phyloP scores from a whole-genome alignment of 257 asterid species.

The Solanum ahanhuiri region DNA sequence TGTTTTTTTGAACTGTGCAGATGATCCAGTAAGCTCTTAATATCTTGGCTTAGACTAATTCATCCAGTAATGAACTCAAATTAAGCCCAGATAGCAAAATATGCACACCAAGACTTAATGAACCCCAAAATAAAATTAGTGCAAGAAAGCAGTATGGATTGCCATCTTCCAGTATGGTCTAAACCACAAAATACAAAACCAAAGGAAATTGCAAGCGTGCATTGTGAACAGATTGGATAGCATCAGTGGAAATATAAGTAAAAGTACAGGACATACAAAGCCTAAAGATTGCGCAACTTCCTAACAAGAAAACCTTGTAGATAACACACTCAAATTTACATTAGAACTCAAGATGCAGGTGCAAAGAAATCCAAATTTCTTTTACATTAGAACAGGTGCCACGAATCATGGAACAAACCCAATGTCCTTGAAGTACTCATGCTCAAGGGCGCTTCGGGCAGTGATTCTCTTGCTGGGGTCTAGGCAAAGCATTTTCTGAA shows the following conservation, averaged over 20 bases:
- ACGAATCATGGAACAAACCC: constrained; percentile 44
- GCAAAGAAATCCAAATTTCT: constrained; percentile 36
- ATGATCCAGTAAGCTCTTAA: not conserved
- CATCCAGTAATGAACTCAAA: not conserved
- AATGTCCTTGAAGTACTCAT: constrained; percentile 71
- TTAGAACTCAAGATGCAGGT: constrained; percentile 18
- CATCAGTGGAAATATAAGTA: constrained; percentile 15
- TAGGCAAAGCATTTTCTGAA: constrained; percentile 49
- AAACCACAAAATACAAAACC: not conserved
- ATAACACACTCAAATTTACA: constrained; percentile 49
- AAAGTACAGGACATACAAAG: not conserved
- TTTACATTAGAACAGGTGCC: constrained; percentile 35
- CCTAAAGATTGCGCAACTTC: constrained; percentile 18
- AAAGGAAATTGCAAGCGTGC: constrained; percentile 10
- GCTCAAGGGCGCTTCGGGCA: constrained; percentile 84
- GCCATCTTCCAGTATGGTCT: constrained; percentile 18
- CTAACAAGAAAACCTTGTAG: constrained; percentile 19
- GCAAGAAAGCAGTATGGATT: constrained; percentile 7
- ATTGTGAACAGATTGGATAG: constrained; percentile 9
- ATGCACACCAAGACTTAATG: not conserved
- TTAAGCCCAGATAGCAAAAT: not conserved
- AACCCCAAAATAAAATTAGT: constrained; percentile 22
- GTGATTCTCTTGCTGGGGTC: constrained; percentile 93
- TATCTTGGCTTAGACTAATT: not conserved
- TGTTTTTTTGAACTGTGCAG: not conserved